Evolutionary conservation across 352 stramenopile genomes (phyloP).

Genomic region (Pythium sukuiense): DNA sequence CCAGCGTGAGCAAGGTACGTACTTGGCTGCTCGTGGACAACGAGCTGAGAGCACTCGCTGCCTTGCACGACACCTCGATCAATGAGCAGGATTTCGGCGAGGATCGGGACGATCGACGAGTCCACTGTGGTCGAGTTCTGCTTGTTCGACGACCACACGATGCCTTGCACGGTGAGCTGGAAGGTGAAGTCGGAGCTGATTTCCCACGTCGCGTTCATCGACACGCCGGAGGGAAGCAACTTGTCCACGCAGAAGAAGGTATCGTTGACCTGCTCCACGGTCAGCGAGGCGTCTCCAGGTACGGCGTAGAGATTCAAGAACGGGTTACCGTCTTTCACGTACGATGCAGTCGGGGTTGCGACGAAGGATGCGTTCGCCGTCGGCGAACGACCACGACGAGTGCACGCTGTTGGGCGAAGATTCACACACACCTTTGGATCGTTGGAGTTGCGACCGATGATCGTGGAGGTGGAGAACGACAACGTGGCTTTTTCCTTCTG

Average conservation of each 20-base stretch:
- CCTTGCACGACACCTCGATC: constrained; percentile 51
- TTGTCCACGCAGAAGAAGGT: constrained; percentile 79
- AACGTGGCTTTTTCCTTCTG: constrained; percentile 65
- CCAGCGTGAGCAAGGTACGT: constrained; percentile 17
- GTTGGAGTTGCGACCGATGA: constrained; percentile 58
- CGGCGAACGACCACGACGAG: constrained; percentile 43
- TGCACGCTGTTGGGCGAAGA: constrained; percentile 52
- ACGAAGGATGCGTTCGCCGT: constrained; percentile 55
- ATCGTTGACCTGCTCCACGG: constrained; percentile 50
- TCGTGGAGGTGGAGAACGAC: constrained; percentile 75
- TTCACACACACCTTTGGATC: constrained; percentile 74
- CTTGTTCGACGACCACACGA: constrained; percentile 40
- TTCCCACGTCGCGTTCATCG: constrained; percentile 64
- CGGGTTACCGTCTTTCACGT: constrained; percentile 76
- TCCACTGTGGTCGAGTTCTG: constrained; percentile 21
- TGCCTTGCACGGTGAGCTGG: constrained; percentile 63
- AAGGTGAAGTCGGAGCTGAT: constrained; percentile 71
- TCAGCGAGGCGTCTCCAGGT: constrained; percentile 51
- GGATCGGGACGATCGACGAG: constrained; percentile 33
- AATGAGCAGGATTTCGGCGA: constrained; percentile 65
- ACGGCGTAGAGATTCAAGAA: constrained; percentile 69
- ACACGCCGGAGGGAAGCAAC: constrained; percentile 58
- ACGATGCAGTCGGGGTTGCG: constrained; percentile 38
- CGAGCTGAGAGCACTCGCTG: constrained; percentile 66
- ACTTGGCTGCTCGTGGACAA: constrained; percentile 67